Evolutionary conservation across 2,329 filamentous ascomycete genomes (phyloP).

Genomic region (Triangularia setosa): DNA sequence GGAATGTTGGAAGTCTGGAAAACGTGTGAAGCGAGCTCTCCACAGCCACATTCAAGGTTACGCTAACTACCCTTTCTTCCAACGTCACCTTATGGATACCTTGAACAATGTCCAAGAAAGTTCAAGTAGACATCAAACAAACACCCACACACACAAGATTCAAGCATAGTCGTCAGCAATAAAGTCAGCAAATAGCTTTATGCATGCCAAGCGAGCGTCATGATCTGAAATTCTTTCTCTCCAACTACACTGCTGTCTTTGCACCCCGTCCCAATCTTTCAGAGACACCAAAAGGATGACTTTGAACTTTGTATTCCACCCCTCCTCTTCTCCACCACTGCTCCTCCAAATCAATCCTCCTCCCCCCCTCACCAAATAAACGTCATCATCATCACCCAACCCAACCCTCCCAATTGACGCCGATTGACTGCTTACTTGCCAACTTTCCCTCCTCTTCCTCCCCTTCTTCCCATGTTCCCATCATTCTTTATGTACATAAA

Average conservation of each 20-base stretch:
- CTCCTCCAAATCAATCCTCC: neutral
- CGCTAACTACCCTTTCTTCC: no score
- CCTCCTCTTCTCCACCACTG: neutral
- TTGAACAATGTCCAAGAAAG: neutral
- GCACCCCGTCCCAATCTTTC: neutral
- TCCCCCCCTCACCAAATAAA: neutral
- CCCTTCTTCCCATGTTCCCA: slow-evolving; percentile 1
- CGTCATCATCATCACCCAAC: neutral
- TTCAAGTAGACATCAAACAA: neutral
- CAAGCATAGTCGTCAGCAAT: neutral
- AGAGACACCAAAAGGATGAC: neutral
- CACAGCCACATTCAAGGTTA: neutral
- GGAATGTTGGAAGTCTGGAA: no score
- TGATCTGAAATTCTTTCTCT: slow-evolving; percentile 9
- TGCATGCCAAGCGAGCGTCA: slow-evolving; percentile 18
- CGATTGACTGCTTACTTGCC: neutral
- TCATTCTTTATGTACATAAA: slow-evolving; percentile 27
- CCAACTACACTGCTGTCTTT: neutral
- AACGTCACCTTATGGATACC: neutral
- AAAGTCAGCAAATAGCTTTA: neutral
- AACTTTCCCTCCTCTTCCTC: neutral
- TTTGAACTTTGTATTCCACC: neutral
- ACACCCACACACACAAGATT: neutral
- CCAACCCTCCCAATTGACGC: neutral
- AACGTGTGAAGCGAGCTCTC: no score